A percentile compares a stretch with the other conserved stretches of the same genome.
Conservation (phyloP, 1,284 basidiomycete genomes). For the Hymenochaete sp. region DNA sequence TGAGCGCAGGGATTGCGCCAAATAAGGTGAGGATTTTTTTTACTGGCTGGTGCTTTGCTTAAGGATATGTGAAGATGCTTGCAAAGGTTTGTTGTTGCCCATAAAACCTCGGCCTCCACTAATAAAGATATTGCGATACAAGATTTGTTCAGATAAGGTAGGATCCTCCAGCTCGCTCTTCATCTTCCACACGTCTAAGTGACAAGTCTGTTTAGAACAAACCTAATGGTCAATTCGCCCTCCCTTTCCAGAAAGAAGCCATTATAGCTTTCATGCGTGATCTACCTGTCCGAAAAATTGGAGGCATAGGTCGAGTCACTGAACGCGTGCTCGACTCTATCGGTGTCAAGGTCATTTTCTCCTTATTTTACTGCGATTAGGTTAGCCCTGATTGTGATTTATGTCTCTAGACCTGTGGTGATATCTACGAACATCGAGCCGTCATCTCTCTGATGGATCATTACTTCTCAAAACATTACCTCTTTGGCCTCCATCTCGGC, state of each 20-base stretch:
- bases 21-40: slow-evolving; percentile 54
- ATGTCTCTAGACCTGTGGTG: slow-evolving; percentile 67
- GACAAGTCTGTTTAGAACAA: slow-evolving; percentile 58
- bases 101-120: slow-evolving; percentile 2
- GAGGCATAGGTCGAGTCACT: slow-evolving; percentile 81
- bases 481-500: slow-evolving; percentile 75
- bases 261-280: slow-evolving; percentile 70
- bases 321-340: slow-evolving; percentile 81
- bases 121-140: slow-evolving; percentile 1
- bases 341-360: slow-evolving; percentile 60
- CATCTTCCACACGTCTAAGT: background rate
- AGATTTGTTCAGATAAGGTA: slow-evolving; percentile 91
- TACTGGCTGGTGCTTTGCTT: slow-evolving; percentile 5
- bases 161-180: slow-evolving; percentile 6
- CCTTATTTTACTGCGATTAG: background rate
- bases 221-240: slow-evolving; percentile 83
- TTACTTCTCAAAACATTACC: slow-evolving; percentile 66
- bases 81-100: slow-evolving; percentile 55
- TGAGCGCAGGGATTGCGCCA: slow-evolving; percentile 88
- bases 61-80: slow-evolving; percentile 35
- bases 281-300: slow-evolving; percentile 75
- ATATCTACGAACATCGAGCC: slow-evolving; percentile 70
- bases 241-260: slow-evolving; percentile 55
- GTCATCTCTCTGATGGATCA: slow-evolving; percentile 76
- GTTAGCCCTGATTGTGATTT: background rate